A percentile compares a stretch with the other conserved stretches of the same genome.
phyloP scores from a whole-genome alignment of 2,329 filamentous ascomycete species.

The Verticillium isaacii region DNA sequence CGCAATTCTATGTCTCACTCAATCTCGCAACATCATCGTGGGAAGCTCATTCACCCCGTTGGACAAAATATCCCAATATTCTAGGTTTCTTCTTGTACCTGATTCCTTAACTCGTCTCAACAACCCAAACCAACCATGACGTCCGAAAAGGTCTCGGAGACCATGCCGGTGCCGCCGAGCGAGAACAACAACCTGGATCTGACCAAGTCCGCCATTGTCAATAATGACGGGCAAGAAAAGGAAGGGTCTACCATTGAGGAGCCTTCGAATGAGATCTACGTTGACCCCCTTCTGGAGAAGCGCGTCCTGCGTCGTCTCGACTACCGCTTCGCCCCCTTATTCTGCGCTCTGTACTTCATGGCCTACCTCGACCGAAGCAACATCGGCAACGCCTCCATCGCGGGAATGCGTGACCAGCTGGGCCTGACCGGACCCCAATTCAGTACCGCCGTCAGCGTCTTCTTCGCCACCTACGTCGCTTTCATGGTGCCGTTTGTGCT shows the following conservation, averaged over 20 bases:
- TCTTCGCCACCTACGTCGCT: constrained; percentile 58
- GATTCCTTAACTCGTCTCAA: neutral
- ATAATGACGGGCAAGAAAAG: neutral
- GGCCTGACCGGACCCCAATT: constrained; percentile 48
- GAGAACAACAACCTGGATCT: neutral
- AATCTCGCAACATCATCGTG: neutral
- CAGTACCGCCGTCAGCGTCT: constrained; percentile 51
- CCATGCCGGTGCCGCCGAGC: neutral
- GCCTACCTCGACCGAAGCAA: constrained; percentile 28
- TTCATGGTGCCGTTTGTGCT: constrained; percentile 49
- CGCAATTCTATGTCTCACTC: neutral
- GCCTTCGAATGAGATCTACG: neutral
- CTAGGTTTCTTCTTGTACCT: neutral
- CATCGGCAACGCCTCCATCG: constrained; percentile 55
- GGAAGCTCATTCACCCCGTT: neutral
- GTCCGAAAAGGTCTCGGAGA: neutral
- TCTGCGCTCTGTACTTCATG: constrained; percentile 2
- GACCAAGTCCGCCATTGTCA: neutral
- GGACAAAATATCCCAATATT: neutral
- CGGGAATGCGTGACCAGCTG: constrained; percentile 50
- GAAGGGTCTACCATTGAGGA: neutral
- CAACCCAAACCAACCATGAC: neutral
- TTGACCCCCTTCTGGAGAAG: constrained; percentile 1
- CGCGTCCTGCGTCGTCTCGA: constrained; percentile 1
- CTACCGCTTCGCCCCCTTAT: constrained; percentile 1